Evolutionary conservation across 2,329 filamentous ascomycete species (phyloP), one percentile per base, ranked within the genome.

Genomic region (Aschersonia sp.): DNA sequence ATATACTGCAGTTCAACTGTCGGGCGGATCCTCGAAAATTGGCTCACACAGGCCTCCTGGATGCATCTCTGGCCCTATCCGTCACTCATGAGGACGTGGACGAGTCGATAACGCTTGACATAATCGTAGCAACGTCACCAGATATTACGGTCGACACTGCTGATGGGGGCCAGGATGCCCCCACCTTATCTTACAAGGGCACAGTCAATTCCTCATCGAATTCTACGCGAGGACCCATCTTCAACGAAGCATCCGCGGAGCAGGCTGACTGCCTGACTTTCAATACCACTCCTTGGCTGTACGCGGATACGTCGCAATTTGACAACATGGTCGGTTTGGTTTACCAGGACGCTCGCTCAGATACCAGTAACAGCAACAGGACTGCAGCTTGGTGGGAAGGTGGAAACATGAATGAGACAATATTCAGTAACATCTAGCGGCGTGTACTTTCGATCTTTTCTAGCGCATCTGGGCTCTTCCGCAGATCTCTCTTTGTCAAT

Each of bases 61-160:
- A 70, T 47, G 54, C 62, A 1, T 69, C 69, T 0, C 63, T 73
- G 4, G 58, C 65, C 0, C 60, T 65, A 0, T 49, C 59, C 1
- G 30, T 60, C 1, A 43, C 51, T 0, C 53, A 57, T 2, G 60
- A 66, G 8, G 62, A 65, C 4, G 46, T 50, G 5, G 61, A 64
- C 31, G 67, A 69, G 30, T 59, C 54, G 44, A 59, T 64, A 1
- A 66, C 62, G 2, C 59, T 74, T 0, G 71, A 74, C 51, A 71
- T 74, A 32, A 68, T 72, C 5, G 70, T 73, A 6, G 69, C 71
- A 1, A 71, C 68, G 5, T 72, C 71, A 0, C 71, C 71, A 0
- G 71, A 74, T 43, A 67, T 74, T 47, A 69, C 62, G 1, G 68
- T 74, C 43, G 72, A 74, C 51, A 73, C 70, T 0, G 65, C 70